Percentiles rank a stretch among this genome's conserved stretches.
These are phyloP conservation scores for Candida peoriensis DNA, from an alignment of 805 yeast genomes.

Conservation along the genomic window DNA sequence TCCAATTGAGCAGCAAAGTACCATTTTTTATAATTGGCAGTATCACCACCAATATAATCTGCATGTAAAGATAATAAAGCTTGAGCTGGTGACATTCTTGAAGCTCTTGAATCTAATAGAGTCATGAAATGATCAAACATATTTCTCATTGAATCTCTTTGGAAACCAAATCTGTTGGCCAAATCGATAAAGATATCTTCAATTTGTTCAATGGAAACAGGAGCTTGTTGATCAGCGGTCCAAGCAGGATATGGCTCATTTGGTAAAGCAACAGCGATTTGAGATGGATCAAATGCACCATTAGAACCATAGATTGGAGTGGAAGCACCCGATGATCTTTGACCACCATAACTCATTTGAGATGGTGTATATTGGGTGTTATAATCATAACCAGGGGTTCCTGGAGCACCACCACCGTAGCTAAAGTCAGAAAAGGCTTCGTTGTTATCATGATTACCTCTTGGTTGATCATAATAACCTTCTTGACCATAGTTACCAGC, in stretches of 20 bases:
- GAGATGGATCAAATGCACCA: conserved; percentile 50
- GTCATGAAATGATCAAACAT: conserved; percentile 87
- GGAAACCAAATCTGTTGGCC: conserved; percentile 82
- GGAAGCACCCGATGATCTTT: conserved; percentile 87
- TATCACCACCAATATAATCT: conserved; percentile 84
- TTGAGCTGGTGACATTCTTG: conserved; percentile 87
- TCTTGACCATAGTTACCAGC: conserved; percentile 37
- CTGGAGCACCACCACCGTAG: conserved; percentile 55
- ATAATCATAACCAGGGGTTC: conserved; percentile 65
- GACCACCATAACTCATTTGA: conserved; percentile 80
- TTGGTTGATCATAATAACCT: conserved; percentile 51
- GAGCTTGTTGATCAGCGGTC: conserved; percentile 95
- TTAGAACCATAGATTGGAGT: conserved; percentile 85
- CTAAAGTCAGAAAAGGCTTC: conserved; percentile 67
- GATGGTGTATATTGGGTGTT: conserved; percentile 75
- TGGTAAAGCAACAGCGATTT: conserved; percentile 64
- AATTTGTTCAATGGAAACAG: conserved; percentile 76
- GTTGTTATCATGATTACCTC: conserved; percentile 41
- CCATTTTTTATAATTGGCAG: conserved; percentile 85
- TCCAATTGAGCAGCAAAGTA: conserved; percentile 85
- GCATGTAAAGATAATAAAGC: conserved; percentile 79
- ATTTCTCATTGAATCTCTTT: conserved; percentile 90
- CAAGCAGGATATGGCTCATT: conserved; percentile 98
- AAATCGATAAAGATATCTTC: conserved; percentile 83
- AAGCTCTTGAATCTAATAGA: conserved; percentile 73